These are phyloP conservation scores for Pseudofabraea citricarpa DNA, from an alignment of 2,329 filamentous ascomycete genomes.

Conservation along the genomic window DNA sequence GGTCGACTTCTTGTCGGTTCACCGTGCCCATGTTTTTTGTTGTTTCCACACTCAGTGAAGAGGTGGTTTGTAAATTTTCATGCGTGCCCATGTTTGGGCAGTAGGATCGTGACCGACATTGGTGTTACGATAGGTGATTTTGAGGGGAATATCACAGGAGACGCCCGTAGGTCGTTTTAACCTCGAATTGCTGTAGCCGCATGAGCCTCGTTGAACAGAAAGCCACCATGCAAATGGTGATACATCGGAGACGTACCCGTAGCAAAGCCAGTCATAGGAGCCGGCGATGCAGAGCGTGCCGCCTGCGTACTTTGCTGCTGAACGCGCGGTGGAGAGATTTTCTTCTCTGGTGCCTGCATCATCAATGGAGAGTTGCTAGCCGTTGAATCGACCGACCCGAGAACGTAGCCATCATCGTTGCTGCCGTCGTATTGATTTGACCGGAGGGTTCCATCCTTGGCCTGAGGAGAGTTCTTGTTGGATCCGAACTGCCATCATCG, in stretches of 20 bases:
- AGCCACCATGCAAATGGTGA: constrained; percentile 26
- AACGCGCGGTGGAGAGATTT: constrained; percentile 15
- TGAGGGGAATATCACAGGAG: no score
- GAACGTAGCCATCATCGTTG: constrained; percentile 32
- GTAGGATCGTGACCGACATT: no score
- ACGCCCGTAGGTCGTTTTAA: no score
- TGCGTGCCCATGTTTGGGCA: no score
- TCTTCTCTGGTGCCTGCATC: constrained; percentile 14
- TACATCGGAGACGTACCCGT: constrained; percentile 39
- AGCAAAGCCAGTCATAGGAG: constrained; percentile 40
- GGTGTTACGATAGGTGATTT: no score
- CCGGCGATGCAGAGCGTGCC: constrained; percentile 37
- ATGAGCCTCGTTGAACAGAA: constrained; percentile 29
- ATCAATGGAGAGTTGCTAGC: constrained; percentile 28
- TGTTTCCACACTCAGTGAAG: constrained; percentile 24
- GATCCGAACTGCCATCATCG: constrained; percentile 52
- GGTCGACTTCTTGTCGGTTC: constrained; percentile 1
- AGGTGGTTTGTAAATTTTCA: no score
- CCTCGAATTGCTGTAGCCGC: constrained; percentile 30
- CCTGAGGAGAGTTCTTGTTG: constrained; percentile 47
- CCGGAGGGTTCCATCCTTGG: constrained; percentile 42
- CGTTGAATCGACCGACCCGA: constrained; percentile 26
- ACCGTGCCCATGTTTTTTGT: background rate
- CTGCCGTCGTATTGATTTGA: constrained; percentile 39
- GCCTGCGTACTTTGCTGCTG: constrained; percentile 28